Conservation (phyloP, 2,329 filamentous ascomycete species). For the Diaporthe longicolla region DNA sequence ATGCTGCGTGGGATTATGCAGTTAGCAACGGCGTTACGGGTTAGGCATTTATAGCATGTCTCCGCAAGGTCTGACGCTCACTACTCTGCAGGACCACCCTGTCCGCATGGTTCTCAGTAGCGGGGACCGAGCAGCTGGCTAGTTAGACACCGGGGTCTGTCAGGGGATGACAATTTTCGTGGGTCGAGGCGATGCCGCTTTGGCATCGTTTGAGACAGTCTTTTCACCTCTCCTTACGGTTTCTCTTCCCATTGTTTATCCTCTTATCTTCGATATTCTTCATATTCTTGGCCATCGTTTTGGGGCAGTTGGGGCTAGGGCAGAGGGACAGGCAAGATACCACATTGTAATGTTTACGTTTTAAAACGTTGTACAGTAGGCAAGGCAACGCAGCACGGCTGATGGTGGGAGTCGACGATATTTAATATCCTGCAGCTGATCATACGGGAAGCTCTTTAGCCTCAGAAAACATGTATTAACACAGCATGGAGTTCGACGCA, state of each 20-base stretch:
- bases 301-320: background rate
- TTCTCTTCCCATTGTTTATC: background rate
- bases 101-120: background rate
- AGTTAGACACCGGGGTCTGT: background rate
- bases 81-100: background rate
- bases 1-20: slow-evolving; percentile 32
- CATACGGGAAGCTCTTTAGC: too few species aligned
- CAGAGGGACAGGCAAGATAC: slow-evolving; percentile 28
- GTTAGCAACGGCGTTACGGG: slow-evolving; percentile 41
- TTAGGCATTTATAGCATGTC: slow-evolving; percentile 33
- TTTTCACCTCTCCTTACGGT: background rate
- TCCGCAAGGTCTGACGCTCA: slow-evolving; percentile 1
- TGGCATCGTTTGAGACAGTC: background rate
- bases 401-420: too few species aligned
- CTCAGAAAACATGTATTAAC: too few species aligned
- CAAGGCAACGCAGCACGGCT: too few species aligned
- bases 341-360: slow-evolving; percentile 42
- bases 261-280: background rate
- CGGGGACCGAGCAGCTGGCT: background rate
- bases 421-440: too few species aligned
- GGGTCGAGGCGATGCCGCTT: background rate
- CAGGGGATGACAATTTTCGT: background rate
- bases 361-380: slow-evolving; percentile 32
- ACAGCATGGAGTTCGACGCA: too few species aligned
- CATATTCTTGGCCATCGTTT: slow-evolving; percentile 19